Evolutionary conservation across 371 early-diverging fungal species (phyloP), one percentile per base, ranked within the genome.

Genomic region (Apophysomyces variabilis): DNA sequence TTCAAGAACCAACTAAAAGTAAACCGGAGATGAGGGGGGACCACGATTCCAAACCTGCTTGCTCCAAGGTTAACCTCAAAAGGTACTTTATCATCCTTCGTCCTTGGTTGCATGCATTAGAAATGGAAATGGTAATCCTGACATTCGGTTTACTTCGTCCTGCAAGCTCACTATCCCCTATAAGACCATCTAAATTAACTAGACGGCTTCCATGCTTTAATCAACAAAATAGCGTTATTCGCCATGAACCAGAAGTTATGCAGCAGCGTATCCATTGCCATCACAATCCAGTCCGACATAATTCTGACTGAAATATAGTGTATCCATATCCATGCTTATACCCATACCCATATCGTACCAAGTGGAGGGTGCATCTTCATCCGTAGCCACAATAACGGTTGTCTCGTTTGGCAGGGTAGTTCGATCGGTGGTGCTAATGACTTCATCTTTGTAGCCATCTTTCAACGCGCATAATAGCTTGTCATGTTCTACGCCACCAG

Each of bases 401-500:
- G 13, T 16, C 16, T 13, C 46, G 6, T 45, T 45, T 13, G 46
- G 46, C 16, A 45, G 2, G 13, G 46, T 13, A 18, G 46, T 45
- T n/a, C 46, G 46, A 13, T 45, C 46, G 6, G 46, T 45, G 8
- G 46, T 6, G 46, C 46, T 45, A 45, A 38, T 58, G 7, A 75
- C 71, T 54, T 79, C 77, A 57, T 77, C 81, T 41, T 80, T 75
- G 54, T 76, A 80, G 4, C 77, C 77, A 65, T 75, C 80, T 64
- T 80, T 80, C 16, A 45, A 43, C 1, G 79, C 72, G 9, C 66
- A 66, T 11, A 67, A 45, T 6, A 45, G 13, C 13, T 45, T 45
- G 7, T 45, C 16, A 5, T n/a, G 46, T 45, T 45, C 46, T 18
- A 45, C 16, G 16, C 13, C 13, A 18, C 46, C 13, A 45, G 46